Base-by-base conservation (phyloP, 345 rosid genomes). In the Lepidium sativum region DNA sequence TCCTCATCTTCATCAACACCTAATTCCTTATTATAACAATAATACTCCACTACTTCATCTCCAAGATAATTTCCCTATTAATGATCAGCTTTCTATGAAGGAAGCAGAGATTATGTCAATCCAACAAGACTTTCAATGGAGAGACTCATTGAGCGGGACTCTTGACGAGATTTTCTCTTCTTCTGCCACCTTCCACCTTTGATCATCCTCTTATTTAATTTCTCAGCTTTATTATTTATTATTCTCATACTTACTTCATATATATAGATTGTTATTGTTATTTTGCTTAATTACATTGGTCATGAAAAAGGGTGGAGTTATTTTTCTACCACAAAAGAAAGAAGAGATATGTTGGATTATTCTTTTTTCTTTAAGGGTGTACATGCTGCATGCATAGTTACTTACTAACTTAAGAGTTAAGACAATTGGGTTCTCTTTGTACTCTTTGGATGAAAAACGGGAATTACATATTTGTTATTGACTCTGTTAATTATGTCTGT, bases 1-100 rank as follows among this genome's bases (percentile, higher is more conserved):
- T 23, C 4, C 63, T 56, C 62, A 60, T 60, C 70, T 84, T 38
- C n/a, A n/a, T n/a, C 62, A 83, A 1, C 23, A 81, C 66, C 51
- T 27, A 4, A 25, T 25, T 4, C 31, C 31, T 27, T 27, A 27
- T 27, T 4, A 25, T 2, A 27, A 27, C 4, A 27, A 56, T 31
- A 83, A 90, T 23, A 85, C 94, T n/a, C n/a, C n/a, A n/a, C n/a
- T n/a, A 17, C 73, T 87, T 68, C 83, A 78, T 58, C 82, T 84
- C 54, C 88, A 80, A 56, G 87, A 84, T n/a, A n/a, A n/a, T 64
- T 77, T 80, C 69, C 80, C 79, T 27, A n/a, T n/a, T n/a, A 27
- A 27, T 27, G 31, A 27, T 65, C 83, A 77, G 13, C 66, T 72
- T 15, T 57, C 60, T 50, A 51, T 65, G 60, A 65, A 35, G 52